Base-by-base conservation (phyloP, 1,284 basidiomycete genomes). In the Cutaneotrichosporon sp. region DNA sequence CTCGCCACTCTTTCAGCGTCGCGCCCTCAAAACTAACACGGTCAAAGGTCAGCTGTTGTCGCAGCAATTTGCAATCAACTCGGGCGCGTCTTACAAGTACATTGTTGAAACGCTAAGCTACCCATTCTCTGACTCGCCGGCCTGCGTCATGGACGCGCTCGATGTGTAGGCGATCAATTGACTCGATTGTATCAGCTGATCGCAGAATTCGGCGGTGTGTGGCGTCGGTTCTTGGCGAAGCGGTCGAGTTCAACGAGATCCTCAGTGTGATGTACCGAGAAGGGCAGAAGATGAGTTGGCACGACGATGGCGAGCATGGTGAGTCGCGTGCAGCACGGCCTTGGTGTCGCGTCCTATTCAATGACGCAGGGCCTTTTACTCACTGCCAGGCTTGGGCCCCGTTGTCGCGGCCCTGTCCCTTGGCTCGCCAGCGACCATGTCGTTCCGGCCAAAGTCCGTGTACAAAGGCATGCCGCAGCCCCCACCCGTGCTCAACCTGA, bases 251-350 rank as follows among this genome's bases (percentile, higher is more conserved):
- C 65, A 77, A 78, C 65, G 76, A 78, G 63, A 63, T 76, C 25
- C 67, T 78, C 10, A 72, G 69, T 49, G 72, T 78, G 27, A 64
- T 76, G 62, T 78, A 78, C 53, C 65, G 74, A 14, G 75, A 78
- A 58, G 75, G 72, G 2, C 76, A 78, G 58, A 76, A 76, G 68
- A 78, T 78, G 76, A 71, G 61, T 54, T 78, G 73, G 73, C 76
- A 78, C 60, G 76, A 78, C 63, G 76, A 78, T 54, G 75, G 76
- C 38, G 76, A 78, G 62, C 27, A 53, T 20, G 74, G 74, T 76
- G 54, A 54, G 71, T 65, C 38, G 38, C 38, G 38, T 42, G 16
- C n/a, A 18, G 38, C 16, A n/a, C 38, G 18, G 38, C 18, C n/a
- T 42, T 8, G 18, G 18, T 29, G 29, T 29, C 29, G 29, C 29